Conservation (phyloP, 1,284 basidiomycete species). For the Trichosporon faecale region DNA sequence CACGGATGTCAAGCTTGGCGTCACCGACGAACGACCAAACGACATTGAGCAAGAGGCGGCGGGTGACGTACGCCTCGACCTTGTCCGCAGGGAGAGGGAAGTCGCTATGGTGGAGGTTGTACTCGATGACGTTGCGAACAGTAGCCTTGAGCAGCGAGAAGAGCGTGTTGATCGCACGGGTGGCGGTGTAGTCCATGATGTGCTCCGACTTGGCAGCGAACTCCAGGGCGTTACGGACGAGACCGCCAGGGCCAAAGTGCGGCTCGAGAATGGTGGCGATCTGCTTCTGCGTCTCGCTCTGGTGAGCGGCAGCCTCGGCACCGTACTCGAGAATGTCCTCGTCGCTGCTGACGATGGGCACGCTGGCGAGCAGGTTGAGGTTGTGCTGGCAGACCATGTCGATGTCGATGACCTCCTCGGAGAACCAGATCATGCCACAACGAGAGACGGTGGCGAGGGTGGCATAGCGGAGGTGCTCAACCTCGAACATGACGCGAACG, state of each 20-base stretch:
- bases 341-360: slow-evolving; percentile 85
- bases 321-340: slow-evolving; percentile 68
- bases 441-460: slow-evolving; percentile 98
- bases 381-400: slow-evolving; percentile 91
- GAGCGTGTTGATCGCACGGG: slow-evolving; percentile 87
- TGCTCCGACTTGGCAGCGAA: slow-evolving; percentile 83
- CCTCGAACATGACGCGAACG: slow-evolving; percentile 99
- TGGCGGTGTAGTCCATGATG: slow-evolving; percentile 97
- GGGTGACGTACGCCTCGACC: slow-evolving; percentile 84
- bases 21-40: slow-evolving; percentile 99
- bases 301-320: slow-evolving; percentile 50
- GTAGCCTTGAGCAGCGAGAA: slow-evolving; percentile 98
- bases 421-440: slow-evolving; percentile 99
- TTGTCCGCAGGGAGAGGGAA: slow-evolving; percentile 84
- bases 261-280: slow-evolving; percentile 73
- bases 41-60: slow-evolving; percentile 85
- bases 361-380: slow-evolving; percentile 69
- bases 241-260: slow-evolving; percentile 76
- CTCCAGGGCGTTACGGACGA: slow-evolving; percentile 73
- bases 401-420: slow-evolving; percentile 87
- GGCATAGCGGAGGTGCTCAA: slow-evolving; percentile 95
- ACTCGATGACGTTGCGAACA: slow-evolving; percentile 86
- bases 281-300: slow-evolving; percentile 70
- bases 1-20: slow-evolving; percentile 81
- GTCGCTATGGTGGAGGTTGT: slow-evolving; percentile 90